Evolutionary conservation across 106 monocot genomes (phyloP).

Genomic region (Dendrobium huoshanense): DNA sequence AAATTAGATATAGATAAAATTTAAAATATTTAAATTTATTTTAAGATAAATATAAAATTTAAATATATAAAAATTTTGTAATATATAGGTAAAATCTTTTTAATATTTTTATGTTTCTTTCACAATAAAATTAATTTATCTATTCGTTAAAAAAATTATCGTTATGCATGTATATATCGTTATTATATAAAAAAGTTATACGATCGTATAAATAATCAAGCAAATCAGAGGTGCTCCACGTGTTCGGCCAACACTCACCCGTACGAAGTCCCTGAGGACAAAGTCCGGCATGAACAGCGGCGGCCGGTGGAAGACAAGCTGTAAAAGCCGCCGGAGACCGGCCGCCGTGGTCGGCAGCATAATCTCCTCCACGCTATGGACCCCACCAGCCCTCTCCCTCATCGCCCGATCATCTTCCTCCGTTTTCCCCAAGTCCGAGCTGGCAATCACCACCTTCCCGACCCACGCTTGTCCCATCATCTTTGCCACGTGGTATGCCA

Average conservation of each 20-base stretch:
- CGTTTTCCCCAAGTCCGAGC: slow-evolving; percentile 40
- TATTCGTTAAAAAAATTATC: too few relatives aligned
- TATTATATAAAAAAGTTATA: too few relatives aligned
- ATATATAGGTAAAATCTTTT: too few relatives aligned
- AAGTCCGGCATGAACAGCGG: slow-evolving; percentile 33
- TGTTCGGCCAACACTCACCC: slow-evolving; percentile 6
- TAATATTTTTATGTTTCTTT: too few relatives aligned
- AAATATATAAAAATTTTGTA: too few relatives aligned
- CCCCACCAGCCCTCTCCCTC: slow-evolving; percentile 18
- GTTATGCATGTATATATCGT: too few relatives aligned
- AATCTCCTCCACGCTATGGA: slow-evolving; percentile 13
- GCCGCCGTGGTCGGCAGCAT: slow-evolving; percentile 24
- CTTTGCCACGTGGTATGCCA: slow-evolving; percentile 56
- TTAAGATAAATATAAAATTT: too few relatives aligned
- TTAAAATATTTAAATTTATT: too few relatives aligned
- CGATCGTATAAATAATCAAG: too few relatives aligned
- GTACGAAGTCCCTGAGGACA: slow-evolving; percentile 24
- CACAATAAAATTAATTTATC: too few relatives aligned
- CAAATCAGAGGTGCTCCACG: too few relatives aligned
- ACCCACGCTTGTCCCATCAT: slow-evolving; percentile 13
- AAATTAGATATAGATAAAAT: too few relatives aligned
- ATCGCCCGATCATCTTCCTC: slow-evolving; percentile 36
- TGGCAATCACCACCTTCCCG: slow-evolving; percentile 44
- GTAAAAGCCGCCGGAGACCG: slow-evolving; percentile 13
- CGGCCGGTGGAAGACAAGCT: slow-evolving; percentile 13